phyloP scores from a whole-genome alignment of 306 rosid species.

The Coriaria nepalensis region DNA sequence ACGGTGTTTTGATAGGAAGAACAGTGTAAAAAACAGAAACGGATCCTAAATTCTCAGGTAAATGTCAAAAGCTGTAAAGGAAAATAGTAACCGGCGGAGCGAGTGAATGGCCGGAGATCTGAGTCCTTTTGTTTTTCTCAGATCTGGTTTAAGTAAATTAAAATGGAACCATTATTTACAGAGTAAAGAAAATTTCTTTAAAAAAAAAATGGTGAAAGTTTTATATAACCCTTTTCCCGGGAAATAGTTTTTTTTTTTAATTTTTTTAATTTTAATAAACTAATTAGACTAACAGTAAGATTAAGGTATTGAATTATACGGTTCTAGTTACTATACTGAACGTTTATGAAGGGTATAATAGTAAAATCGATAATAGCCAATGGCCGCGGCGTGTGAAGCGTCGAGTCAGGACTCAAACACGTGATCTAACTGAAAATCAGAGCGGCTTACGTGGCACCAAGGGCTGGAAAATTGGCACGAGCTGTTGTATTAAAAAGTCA shows the following conservation, averaged over 20 bases:
- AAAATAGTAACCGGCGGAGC: constrained; percentile 13
- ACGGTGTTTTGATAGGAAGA: no score
- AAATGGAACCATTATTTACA: neutral
- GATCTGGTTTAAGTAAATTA: no score
- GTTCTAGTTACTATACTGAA: neutral
- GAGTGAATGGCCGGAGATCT: constrained; percentile 11
- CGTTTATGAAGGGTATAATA: neutral
- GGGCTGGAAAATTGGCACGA: neutral
- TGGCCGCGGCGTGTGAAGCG: constrained; percentile 2
- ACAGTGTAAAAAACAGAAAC: neutral
- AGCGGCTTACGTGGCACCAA: neutral
- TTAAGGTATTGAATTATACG: neutral
- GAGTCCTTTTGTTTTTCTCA: neutral
- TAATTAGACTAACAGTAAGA: no score
- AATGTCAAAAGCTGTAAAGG: constrained; percentile 1
- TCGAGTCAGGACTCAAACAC: neutral
- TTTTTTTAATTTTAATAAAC: no score
- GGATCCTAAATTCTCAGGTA: neutral
- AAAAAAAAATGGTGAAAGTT: neutral
- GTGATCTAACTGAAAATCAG: constrained; percentile 6
- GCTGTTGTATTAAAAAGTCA: neutral
- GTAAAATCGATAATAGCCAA: neutral
- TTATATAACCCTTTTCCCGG: constrained; percentile 4
- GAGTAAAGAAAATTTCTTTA: neutral
- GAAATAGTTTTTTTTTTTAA: neutral